A percentile compares a stretch with the other conserved stretches of the same genome.
These are phyloP conservation scores for Fusarium sp. DNA, from an alignment of 2,329 filamentous ascomycete species.

Conservation along the genomic window DNA sequence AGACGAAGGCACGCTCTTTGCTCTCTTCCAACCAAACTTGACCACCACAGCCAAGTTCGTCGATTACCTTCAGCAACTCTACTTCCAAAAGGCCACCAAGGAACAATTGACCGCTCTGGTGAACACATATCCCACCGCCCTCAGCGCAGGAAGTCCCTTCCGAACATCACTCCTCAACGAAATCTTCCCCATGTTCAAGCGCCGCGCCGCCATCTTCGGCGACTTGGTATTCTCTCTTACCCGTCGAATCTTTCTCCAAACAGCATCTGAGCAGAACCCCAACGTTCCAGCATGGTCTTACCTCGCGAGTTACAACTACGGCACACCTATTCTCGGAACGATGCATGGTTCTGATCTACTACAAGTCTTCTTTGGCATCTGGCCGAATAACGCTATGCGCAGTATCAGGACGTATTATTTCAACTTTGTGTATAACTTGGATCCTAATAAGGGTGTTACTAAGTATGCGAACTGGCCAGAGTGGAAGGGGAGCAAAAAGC, in stretches of 20 bases:
- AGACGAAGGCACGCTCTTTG: conserved; percentile 82
- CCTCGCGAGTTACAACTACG: conserved; percentile 76
- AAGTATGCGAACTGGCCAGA: conserved; percentile 53
- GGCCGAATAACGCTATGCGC: conserved; percentile 68
- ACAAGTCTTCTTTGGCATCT: conserved; percentile 73
- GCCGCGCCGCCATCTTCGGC: conserved; percentile 77
- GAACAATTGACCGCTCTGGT: conserved; percentile 66
- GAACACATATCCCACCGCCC: conserved; percentile 67
- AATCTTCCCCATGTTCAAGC: conserved; percentile 80
- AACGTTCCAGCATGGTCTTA: conserved; percentile 78
- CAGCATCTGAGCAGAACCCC: conserved; percentile 58
- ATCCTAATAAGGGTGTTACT: conserved; percentile 70
- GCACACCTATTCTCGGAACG: conserved; percentile 77
- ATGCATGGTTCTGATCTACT: conserved; percentile 78
- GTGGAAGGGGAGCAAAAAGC: conserved; percentile 55
- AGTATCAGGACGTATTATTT: conserved; percentile 76
- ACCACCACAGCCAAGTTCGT: conserved; percentile 68
- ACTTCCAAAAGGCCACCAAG: conserved; percentile 67
- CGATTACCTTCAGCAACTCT: conserved; percentile 67
- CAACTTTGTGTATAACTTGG: conserved; percentile 74
- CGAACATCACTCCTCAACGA: conserved; percentile 75
- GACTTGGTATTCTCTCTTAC: conserved; percentile 80
- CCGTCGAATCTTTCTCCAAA: conserved; percentile 70
- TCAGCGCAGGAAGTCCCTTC: conserved; percentile 74
- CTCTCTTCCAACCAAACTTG: conserved; percentile 75